Conservation (phyloP, 345 rosid species). For the Lepidium sativum region DNA sequence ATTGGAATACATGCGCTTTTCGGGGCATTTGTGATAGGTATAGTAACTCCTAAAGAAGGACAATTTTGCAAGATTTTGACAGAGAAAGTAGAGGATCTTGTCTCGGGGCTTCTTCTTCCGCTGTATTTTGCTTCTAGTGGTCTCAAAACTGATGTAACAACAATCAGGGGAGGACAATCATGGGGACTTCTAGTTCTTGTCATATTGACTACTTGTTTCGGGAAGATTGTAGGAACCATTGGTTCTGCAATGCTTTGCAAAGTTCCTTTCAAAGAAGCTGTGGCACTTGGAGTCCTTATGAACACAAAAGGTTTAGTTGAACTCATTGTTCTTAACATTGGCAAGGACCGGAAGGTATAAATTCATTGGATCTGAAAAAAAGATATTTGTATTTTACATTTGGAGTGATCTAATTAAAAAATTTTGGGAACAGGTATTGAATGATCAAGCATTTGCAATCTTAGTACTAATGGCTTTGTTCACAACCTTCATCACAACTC, state of each 20-base stretch:
- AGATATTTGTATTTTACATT: too few species aligned
- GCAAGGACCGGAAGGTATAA: constrained; percentile 42
- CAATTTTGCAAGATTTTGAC: constrained; percentile 31
- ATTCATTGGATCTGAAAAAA: not conserved
- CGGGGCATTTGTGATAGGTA: constrained; percentile 47
- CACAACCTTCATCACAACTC: constrained; percentile 68
- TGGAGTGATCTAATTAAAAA: not conserved
- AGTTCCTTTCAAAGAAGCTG: constrained; percentile 43
- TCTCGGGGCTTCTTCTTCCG: constrained; percentile 42
- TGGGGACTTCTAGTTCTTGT: constrained; percentile 45
- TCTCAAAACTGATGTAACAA: constrained; percentile 45
- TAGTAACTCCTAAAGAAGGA: constrained; percentile 45
- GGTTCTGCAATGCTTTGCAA: constrained; percentile 33
- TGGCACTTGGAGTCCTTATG: constrained; percentile 52
- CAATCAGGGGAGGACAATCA: constrained; percentile 33
- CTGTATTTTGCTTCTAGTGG: constrained; percentile 55
- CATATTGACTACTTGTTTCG: constrained; percentile 40
- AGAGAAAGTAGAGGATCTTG: constrained; percentile 46
- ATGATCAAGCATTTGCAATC: constrained; percentile 53
- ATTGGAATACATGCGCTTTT: constrained; percentile 53
- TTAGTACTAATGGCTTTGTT: constrained; percentile 58
- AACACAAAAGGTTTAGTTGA: constrained; percentile 73
- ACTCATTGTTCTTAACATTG: constrained; percentile 67
- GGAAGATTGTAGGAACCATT: constrained; percentile 49
- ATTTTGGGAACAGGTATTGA: constrained; percentile 39